Percentiles rank a stretch among this genome's conserved stretches.
phyloP scores from a whole-genome alignment of 164 flowering plant genomes.

The Vitis amurensis region DNA sequence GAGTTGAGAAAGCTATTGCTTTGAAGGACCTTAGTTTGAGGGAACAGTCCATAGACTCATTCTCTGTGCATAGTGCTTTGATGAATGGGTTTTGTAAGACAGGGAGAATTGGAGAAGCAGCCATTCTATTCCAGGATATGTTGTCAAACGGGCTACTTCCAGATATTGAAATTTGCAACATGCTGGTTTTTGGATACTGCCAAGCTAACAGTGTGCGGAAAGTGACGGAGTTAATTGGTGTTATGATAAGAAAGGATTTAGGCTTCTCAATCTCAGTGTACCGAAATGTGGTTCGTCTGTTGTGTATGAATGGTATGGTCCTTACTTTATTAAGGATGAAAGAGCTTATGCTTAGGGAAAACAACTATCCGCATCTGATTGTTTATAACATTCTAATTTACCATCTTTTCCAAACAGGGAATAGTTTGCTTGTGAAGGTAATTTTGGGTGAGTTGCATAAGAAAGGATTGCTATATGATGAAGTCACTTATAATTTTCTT shows the following conservation, averaged over 20 bases:
- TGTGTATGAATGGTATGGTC: conserved; percentile 46
- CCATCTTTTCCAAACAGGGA: conserved; percentile 39
- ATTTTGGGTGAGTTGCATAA: conserved; percentile 46
- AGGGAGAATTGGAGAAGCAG: conserved; percentile 43
- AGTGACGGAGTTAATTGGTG: conserved; percentile 47
- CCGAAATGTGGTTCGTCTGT: conserved; percentile 38
- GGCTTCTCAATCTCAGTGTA: conserved; percentile 51
- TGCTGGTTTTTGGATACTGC: conserved; percentile 50
- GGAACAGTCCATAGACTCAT: conserved; percentile 23
- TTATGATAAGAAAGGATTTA: conserved; percentile 49
- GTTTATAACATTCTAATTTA: conserved; percentile 64
- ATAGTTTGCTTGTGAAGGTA: conserved; percentile 22
- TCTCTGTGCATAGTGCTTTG: conserved; percentile 33
- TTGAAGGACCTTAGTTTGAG: conserved; percentile 39
- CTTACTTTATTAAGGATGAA: conserved; percentile 46
- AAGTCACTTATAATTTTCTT: conserved; percentile 66
- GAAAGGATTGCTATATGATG: conserved; percentile 43
- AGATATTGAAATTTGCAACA: conserved; percentile 34
- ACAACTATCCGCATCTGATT: conserved; percentile 16
- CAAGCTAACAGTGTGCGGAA: conserved; percentile 32
- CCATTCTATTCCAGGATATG: conserved; percentile 37
- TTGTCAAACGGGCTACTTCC: conserved; percentile 33
- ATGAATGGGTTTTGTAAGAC: conserved; percentile 43
- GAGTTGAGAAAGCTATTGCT: conserved; percentile 34
- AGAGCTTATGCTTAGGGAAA: conserved; percentile 42